A percentile compares a stretch with the other conserved stretches of the same genome.
These are phyloP conservation scores for Podila minutissima DNA, from an alignment of 192 early-diverging fungal species.

Conservation along the genomic window DNA sequence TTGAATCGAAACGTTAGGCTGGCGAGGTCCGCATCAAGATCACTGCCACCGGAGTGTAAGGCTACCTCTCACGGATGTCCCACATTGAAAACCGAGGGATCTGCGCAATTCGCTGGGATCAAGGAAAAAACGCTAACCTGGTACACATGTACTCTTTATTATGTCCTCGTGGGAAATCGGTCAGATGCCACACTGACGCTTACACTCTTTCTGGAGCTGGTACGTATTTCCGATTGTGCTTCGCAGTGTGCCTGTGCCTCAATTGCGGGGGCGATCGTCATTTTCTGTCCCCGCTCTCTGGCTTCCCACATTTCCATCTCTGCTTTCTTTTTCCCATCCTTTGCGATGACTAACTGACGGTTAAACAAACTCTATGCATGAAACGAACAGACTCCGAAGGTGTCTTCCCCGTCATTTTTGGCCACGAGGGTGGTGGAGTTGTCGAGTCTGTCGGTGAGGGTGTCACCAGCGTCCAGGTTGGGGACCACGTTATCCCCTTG, in stretches of 20 bases:
- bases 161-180: too few relatives aligned
- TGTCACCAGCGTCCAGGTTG: conserved; percentile 87
- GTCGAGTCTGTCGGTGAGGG: conserved; percentile 97
- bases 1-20: conserved; percentile 29
- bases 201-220: conserved; percentile 91
- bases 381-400: conserved; percentile 77
- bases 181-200: conserved; percentile 92
- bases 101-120: neutral
- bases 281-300: neutral
- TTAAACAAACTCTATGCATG: neutral
- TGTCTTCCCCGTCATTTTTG: conserved; percentile 85
- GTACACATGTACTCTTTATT: too few relatives aligned
- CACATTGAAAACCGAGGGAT: neutral
- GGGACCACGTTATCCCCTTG: conserved; percentile 98
- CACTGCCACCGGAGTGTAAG: conserved; percentile 85
- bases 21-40: conserved; percentile 97
- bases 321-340: neutral
- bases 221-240: conserved; percentile 2
- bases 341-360: neutral
- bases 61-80: neutral
- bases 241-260: neutral
- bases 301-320: neutral
- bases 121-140: neutral
- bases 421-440: conserved; percentile 95
- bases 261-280: neutral